A percentile compares a stretch with the other conserved stretches of the same genome.
Conservation (phyloP, 2,329 filamentous ascomycete genomes). For the Aspergillus niger region DNA sequence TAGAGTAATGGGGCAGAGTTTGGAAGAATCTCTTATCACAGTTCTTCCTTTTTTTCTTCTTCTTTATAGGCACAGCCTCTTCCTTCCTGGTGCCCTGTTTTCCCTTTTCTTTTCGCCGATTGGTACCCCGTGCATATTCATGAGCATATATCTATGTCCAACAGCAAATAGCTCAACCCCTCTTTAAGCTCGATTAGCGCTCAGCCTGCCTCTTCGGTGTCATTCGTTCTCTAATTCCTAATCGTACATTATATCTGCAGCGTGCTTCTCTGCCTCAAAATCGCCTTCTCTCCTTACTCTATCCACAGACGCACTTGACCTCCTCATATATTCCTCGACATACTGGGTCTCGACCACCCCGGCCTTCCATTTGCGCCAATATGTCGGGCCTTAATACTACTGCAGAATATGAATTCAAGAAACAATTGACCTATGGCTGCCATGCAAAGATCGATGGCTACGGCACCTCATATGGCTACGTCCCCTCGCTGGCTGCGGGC, state of each 20-base stretch:
- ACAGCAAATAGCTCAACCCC: slow-evolving; percentile 9
- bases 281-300: neutral
- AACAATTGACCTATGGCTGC: slow-evolving; percentile 26
- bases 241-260: neutral
- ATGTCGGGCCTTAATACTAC: slow-evolving; percentile 13
- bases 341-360: neutral
- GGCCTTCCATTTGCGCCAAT: neutral
- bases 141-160: neutral
- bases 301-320: neutral
- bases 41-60: neutral
- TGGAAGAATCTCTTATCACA: neutral
- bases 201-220: neutral
- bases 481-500: slow-evolving; percentile 36
- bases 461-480: slow-evolving; percentile 36
- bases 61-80: neutral
- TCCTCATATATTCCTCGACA: neutral
- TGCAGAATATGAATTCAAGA: slow-evolving; percentile 9
- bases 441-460: slow-evolving; percentile 29
- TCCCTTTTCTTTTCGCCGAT: neutral
- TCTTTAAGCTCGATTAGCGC: slow-evolving; percentile 6
- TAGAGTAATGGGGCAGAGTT: neutral
- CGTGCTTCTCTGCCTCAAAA: neutral
- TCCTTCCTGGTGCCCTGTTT: neutral
- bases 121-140: neutral
- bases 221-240: neutral